These are phyloP conservation scores for Mortierella hygrophila DNA, from an alignment of 192 early-diverging fungal species.

Conservation along the genomic window DNA sequence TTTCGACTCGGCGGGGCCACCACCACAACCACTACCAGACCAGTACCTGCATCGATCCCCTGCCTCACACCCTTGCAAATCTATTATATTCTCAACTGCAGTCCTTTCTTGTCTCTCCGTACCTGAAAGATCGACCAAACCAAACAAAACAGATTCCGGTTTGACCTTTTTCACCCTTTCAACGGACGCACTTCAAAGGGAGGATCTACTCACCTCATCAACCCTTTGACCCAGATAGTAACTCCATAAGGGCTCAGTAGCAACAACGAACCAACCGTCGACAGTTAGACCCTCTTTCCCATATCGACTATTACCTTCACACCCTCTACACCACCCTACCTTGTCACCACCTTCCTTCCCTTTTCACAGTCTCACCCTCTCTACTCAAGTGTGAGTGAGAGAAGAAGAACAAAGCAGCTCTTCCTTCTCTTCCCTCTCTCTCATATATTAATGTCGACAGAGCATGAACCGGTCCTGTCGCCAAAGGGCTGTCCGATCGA, in stretches of 20 bases:
- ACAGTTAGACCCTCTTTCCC: neutral
- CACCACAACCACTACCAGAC: neutral
- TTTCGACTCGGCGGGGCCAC: neutral
- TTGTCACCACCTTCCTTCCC: neutral
- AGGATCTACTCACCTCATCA: neutral
- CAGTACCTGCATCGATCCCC: neutral
- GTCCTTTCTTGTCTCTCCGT: neutral
- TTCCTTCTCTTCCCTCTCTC: too few relatives aligned
- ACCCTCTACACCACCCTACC: neutral
- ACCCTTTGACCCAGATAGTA: neutral
- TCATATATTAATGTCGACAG: neutral
- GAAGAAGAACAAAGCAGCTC: neutral
- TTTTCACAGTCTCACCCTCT: neutral
- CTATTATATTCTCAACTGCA: neutral
- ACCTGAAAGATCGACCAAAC: neutral
- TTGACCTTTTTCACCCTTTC: neutral
- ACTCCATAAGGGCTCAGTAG: neutral
- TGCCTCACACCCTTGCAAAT: neutral
- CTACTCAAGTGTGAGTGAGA: neutral
- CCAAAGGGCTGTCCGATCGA: slow-evolving; percentile 54
- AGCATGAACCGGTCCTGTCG: slow-evolving; percentile 12
- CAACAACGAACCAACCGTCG: neutral
- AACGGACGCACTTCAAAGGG: neutral
- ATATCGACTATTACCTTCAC: neutral
- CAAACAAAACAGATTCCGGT: neutral